These are phyloP conservation scores for Paracoccidioides brasiliensis DNA, from an alignment of 2,329 filamentous ascomycete species.

Conservation along the genomic window DNA sequence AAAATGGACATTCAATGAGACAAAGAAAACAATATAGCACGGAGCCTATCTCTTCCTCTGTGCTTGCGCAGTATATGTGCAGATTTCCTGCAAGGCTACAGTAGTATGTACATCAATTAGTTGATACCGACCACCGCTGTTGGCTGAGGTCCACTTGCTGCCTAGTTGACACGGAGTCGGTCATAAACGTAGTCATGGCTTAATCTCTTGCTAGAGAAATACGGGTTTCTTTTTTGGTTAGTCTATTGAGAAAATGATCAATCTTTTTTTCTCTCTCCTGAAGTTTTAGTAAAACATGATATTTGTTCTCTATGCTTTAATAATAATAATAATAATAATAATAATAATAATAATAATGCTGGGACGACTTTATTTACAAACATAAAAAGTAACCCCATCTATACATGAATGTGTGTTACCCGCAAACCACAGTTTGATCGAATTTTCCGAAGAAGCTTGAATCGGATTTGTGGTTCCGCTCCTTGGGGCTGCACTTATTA, in stretches of 20 bases:
- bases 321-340: background rate
- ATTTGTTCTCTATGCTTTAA: background rate
- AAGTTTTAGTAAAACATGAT: background rate
- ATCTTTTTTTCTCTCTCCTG: background rate
- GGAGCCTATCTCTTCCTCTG: constrained; percentile 1
- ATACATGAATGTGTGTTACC: too few relatives aligned
- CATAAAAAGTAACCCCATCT: too few relatives aligned
- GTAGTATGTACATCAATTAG: too few relatives aligned
- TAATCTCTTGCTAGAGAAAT: background rate
- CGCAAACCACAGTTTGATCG: constrained; percentile 1
- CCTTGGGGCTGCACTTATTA: background rate
- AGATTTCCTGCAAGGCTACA: background rate
- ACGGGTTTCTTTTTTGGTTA: background rate
- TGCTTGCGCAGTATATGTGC: background rate
- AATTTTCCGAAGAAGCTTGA: background rate
- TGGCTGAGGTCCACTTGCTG: too few relatives aligned
- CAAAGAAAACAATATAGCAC: background rate
- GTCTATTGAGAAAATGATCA: background rate
- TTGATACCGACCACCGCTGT: too few relatives aligned
- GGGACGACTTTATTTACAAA: too few relatives aligned
- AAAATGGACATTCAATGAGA: background rate
- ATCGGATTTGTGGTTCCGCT: background rate
- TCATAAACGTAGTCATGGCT: background rate
- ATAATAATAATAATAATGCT: background rate
- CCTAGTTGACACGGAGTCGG: too few relatives aligned